Evolutionary conservation across 2,329 filamentous ascomycete species (phyloP), one percentile per base, ranked within the genome.

Genomic region (Aspergillus chevalieri): DNA sequence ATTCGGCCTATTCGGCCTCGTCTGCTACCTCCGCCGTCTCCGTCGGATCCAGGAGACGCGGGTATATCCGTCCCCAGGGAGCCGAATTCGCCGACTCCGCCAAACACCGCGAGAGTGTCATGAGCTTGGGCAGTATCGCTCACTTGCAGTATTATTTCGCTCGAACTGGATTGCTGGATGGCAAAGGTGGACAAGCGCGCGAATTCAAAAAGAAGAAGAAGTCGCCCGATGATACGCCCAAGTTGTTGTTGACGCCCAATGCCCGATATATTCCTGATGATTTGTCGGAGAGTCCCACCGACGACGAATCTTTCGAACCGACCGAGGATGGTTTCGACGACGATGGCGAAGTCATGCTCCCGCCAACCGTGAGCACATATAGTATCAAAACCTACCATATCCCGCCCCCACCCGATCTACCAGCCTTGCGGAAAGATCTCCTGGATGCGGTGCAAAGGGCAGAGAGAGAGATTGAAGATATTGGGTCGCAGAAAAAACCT

Each of bases 121-220:
- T 97, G 82, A 95, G 89, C 64, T 74, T 98, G 54, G 93, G 93
- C 48, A 96, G 91, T 70, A 98, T 98, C 61, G 89, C 91, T 49
- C 93, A 98, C 73, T 76, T 98, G 64, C 93, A 98, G 70, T 95
- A 97, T 73, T 98, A 97, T 72, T 98, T 98, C 74, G 92, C 93
- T 33, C 80, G 93, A 52, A 98, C 93, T 0, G 93, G 93, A 5
- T 73, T 98, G 55, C 74, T 98, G 46, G 93, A 98, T 64, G 90
- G 92, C 49, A 96, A 96, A 67, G 92, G 91, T 33, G 93, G 83
- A 47, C 87, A 94, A 67, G 85, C 87, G 19, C 86, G 86, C 61
- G 86, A 85, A 66, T 84, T 80, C 63, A 79, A 83, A 57, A 77
- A 77, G 53, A 80, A 76, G 46, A 61, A 56, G 46, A 65, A 58